Conservation (phyloP, 306 rosid species). For the Astragalus membranaceus region DNA sequence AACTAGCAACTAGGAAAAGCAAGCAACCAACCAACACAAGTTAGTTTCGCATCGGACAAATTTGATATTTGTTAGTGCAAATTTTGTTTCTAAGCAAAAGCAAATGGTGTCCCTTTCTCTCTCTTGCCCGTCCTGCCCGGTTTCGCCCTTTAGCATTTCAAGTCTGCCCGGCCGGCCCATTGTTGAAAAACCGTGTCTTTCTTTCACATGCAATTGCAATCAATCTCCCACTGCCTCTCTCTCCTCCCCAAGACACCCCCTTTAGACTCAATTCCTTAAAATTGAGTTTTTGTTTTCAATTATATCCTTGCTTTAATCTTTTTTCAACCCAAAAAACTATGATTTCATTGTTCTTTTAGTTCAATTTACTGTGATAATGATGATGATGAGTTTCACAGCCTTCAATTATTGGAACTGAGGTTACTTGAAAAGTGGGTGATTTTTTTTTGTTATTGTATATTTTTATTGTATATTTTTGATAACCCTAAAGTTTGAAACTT, state of each 20-base stretch:
- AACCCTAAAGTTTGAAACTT: constrained; percentile 11
- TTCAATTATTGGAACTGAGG: constrained; percentile 28
- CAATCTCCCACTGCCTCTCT: constrained; percentile 30
- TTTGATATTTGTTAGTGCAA: no score
- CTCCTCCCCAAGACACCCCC: constrained; percentile 17
- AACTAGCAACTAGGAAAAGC: not conserved
- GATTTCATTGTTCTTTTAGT: constrained; percentile 3
- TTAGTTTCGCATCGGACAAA: no score
- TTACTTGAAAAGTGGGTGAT: constrained; percentile 1
- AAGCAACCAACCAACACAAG: no score
- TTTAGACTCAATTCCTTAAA: constrained; percentile 29
- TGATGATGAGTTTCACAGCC: constrained; percentile 3
- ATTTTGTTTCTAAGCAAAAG: not conserved
- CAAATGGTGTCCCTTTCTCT: constrained; percentile 45
- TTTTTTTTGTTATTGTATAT: not conserved
- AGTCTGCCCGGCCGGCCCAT: constrained; percentile 36
- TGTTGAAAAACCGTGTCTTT: constrained; percentile 38
- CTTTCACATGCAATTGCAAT: constrained; percentile 33
- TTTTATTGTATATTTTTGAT: no score
- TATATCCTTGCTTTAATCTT: constrained; percentile 17
- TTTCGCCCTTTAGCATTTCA: constrained; percentile 8
- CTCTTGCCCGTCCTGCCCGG: constrained; percentile 37
- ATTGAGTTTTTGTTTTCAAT: not conserved
- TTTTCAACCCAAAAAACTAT: constrained; percentile 1
- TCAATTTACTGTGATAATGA: not conserved